Conservation (phyloP, 257 asterid genomes). For the Forsythia suspensa region DNA sequence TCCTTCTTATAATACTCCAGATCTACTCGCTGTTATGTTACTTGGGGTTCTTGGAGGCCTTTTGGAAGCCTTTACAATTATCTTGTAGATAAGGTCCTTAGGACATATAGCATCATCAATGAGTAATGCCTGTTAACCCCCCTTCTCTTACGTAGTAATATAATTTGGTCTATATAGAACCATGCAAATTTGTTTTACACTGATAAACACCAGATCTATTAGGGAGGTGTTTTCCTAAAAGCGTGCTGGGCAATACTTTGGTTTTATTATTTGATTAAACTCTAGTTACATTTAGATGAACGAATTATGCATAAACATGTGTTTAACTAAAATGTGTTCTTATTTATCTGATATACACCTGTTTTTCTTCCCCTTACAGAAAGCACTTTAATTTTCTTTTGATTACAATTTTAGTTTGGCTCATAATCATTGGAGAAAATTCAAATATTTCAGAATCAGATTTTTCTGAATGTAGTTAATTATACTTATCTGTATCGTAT, state of each 20-base stretch:
- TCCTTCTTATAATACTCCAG: conserved; percentile 65
- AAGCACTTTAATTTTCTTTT: neutral
- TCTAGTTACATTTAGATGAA: neutral
- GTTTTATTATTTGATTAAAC: neutral
- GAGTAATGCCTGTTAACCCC: conserved; percentile 54
- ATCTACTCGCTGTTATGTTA: conserved; percentile 73
- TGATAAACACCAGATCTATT: neutral
- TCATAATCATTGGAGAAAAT: neutral
- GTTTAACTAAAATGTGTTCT: neutral
- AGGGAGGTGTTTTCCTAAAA: neutral
- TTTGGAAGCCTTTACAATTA: conserved; percentile 83
- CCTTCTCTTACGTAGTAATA: conserved; percentile 16
- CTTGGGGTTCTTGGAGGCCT: conserved; percentile 89
- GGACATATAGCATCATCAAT: conserved; percentile 72
- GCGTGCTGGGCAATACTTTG: neutral
- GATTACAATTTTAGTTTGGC: neutral
- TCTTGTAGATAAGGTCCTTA: conserved; percentile 85
- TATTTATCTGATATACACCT: neutral
- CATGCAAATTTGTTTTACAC: conserved; percentile 5
- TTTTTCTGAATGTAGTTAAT: neutral
- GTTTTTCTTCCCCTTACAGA: neutral
- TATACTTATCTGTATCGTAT: neutral
- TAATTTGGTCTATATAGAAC: neutral
- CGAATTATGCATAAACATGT: neutral
- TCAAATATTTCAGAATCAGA: neutral